Base-by-base conservation (phyloP, 257 asterid species). In the Eucommia ulmoides region DNA sequence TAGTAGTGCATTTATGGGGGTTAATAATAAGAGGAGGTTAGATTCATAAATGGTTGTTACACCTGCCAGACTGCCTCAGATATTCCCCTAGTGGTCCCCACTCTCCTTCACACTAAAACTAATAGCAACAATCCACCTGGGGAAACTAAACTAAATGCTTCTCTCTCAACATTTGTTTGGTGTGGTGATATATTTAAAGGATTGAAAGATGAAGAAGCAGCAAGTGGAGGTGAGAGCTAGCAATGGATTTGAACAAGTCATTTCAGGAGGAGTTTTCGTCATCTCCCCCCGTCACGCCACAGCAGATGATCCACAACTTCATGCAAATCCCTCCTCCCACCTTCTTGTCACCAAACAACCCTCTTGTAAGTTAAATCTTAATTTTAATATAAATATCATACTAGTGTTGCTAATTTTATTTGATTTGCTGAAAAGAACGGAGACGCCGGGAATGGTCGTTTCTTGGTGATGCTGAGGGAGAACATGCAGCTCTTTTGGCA, bases 401-500 rank as follows among this genome's bases (percentile, higher is more conserved):
- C n/a, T n/a, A n/a, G n/a, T n/a, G n/a, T n/a, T n/a, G n/a, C n/a
- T n/a, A n/a, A n/a, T n/a, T n/a, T n/a, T n/a, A n/a, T n/a, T n/a
- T n/a, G n/a, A n/a, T n/a, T n/a, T n/a, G n/a, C n/a, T 35, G 9
- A 2, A 49, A 61, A 56, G 53, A 51, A 56, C 33, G 50, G 48
- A 44, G 61, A 58, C 8, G 52, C 7, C 4, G 26, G 33, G 25
- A 22, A 35, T 23, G 45, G 35, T 42, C 47, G 41, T 52, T 53
- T 59, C 24, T 25, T 7, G 62, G 51, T 35, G 33, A 56, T 47
- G 35, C 35, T 55, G 61, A 54, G 19, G 47, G 53, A 51, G 56
- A 64, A 49, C 26, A 56, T 67, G 65, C 45, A 20, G 44, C 20
- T 6, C 0, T 75, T 75, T 51, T 72, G 76, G 76, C 62, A 52